These are phyloP conservation scores for Euphorbia schlechtendalii DNA, from an alignment of 441 rosid species.

Conservation along the genomic window DNA sequence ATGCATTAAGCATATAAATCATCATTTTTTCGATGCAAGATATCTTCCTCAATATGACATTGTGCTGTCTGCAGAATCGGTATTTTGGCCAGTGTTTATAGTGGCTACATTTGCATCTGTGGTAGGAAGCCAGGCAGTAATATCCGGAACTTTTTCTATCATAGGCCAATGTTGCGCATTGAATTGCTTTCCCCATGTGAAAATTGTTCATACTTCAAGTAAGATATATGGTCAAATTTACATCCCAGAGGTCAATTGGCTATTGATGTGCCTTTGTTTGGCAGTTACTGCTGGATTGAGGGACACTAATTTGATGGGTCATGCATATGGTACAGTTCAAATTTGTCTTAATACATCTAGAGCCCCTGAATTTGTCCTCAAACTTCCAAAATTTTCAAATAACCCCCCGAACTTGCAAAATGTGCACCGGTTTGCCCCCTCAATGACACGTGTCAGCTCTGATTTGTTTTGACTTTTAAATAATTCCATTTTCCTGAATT, in stretches of 20 bases:
- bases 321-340: constrained; percentile 66
- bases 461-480: no score
- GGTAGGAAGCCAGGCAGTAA: constrained; percentile 98
- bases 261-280: constrained; percentile 87
- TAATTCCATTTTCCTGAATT: no score
- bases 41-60: no score
- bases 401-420: no score
- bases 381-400: no score
- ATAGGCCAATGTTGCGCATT: constrained; percentile 95
- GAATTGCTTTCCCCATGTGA: constrained; percentile 92
- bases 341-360: no score
- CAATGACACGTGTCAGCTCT: no score
- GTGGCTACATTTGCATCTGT: constrained; percentile 93
- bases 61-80: no score
- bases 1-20: no score
- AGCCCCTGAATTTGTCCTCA: no score
- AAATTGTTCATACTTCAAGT: constrained; percentile 87
- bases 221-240: constrained; percentile 93
- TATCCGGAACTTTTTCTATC: constrained; percentile 95
- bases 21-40: no score
- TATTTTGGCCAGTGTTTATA: constrained; percentile 52
- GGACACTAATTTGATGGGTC: constrained; percentile 89
- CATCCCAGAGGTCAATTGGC: constrained; percentile 95
- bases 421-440: no score
- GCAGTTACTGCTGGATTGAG: constrained; percentile 95